These are phyloP conservation scores for Yamadazyma sp. DNA, from an alignment of 805 yeast species.

Conservation along the genomic window DNA sequence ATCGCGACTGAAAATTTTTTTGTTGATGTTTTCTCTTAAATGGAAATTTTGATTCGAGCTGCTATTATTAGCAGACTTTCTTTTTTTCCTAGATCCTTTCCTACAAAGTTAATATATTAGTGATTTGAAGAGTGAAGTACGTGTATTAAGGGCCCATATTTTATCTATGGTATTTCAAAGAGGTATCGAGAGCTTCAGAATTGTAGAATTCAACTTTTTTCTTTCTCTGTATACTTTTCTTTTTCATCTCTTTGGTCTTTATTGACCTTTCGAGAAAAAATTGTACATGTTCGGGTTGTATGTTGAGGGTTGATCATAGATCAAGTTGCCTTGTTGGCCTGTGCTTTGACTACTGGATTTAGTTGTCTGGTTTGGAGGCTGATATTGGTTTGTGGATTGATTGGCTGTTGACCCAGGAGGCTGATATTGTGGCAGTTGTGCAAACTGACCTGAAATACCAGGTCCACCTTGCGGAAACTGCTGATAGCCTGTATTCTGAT, in stretches of 20 bases:
- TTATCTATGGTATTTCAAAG: no score
- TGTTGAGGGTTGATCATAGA: constrained; percentile 40
- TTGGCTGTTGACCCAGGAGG: neutral
- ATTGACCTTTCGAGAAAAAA: constrained; percentile 28
- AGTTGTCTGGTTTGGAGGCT: neutral
- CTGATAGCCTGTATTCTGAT: no score
- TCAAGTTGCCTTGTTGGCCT: constrained; percentile 15
- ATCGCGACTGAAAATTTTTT: constrained; percentile 4
- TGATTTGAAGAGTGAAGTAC: no score
- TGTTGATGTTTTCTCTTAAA: constrained; percentile 4
- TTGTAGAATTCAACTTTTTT: no score
- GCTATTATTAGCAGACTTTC: no score
- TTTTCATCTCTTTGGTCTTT: neutral
- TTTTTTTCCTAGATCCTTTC: no score
- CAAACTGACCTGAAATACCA: no score
- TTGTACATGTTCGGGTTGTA: constrained; percentile 48
- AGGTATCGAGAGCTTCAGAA: no score
- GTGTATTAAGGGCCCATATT: no score
- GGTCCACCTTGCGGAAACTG: no score
- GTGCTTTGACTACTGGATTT: no score
- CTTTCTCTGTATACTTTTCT: neutral
- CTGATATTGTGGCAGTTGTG: constrained; percentile 1
- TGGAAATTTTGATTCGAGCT: neutral
- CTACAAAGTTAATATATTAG: no score
- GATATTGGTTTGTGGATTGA: constrained; percentile 4